These are phyloP conservation scores for Xylaria castorea DNA, from an alignment of 495 filamentous ascomycete genomes.

Conservation along the genomic window DNA sequence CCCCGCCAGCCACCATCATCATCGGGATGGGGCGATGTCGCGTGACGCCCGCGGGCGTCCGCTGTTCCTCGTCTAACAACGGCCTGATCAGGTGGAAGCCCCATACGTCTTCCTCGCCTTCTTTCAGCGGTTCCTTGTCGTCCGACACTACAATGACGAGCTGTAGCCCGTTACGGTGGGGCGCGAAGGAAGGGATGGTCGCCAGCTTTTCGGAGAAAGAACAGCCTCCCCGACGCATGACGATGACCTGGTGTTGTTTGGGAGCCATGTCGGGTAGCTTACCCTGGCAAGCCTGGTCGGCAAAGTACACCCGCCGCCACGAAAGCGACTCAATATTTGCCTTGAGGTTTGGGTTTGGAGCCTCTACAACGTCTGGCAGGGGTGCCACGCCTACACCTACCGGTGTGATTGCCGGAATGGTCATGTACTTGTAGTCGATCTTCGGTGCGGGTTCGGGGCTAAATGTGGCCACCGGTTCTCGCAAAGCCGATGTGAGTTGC, in stretches of 20 bases:
- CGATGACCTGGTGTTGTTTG: conserved; percentile 76
- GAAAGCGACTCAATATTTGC: conserved; percentile 50
- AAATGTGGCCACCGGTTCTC: conserved; percentile 49
- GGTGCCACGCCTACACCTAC: conserved; percentile 79
- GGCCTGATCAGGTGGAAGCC: conserved; percentile 63
- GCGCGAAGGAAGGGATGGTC: conserved; percentile 80
- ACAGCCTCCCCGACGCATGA: conserved; percentile 85
- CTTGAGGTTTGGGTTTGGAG: conserved; percentile 53
- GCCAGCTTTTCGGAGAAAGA: conserved; percentile 81
- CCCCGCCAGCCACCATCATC: conserved; percentile 83
- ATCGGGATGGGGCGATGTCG: conserved; percentile 78
- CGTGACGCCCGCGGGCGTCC: conserved; percentile 71
- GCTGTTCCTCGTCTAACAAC: conserved; percentile 76
- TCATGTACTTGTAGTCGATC: conserved; percentile 49
- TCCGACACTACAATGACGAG: conserved; percentile 83
- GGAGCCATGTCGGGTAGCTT: conserved; percentile 66
- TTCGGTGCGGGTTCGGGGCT: conserved; percentile 41
- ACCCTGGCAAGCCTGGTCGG: conserved; percentile 69
- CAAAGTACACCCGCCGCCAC: conserved; percentile 76
- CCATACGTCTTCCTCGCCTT: conserved; percentile 34
- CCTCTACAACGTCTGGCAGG: conserved; percentile 70
- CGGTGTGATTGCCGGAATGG: conserved; percentile 71
- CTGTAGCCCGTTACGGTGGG: conserved; percentile 66
- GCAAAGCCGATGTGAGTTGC: conserved; percentile 63
- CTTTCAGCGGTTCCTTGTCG: conserved; percentile 53